Conservation (phyloP, 108 stramenopile genomes). For the Cyclotella choctawhatcheeana region DNA sequence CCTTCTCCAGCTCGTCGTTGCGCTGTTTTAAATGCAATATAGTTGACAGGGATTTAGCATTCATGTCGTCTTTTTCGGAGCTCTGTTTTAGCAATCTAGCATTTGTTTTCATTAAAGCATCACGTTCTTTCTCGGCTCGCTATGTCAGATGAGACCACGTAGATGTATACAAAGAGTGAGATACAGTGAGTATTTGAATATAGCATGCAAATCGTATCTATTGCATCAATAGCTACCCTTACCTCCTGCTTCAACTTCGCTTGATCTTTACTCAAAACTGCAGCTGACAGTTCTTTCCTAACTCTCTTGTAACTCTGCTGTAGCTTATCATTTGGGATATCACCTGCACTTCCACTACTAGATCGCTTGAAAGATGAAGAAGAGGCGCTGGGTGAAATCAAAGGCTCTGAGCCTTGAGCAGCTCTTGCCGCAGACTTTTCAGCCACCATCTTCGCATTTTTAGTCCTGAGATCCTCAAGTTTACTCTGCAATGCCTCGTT, state of each 20-base stretch:
- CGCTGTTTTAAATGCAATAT: slow-evolving; percentile 85
- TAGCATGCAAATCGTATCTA: neutral
- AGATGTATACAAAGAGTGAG: too few relatives aligned
- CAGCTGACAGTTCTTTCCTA: slow-evolving; percentile 76
- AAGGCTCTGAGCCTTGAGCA: slow-evolving; percentile 33
- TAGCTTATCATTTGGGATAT: slow-evolving; percentile 62
- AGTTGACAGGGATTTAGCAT: slow-evolving; percentile 84
- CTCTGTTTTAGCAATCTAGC: slow-evolving; percentile 75
- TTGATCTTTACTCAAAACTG: slow-evolving; percentile 70
- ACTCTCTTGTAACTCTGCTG: slow-evolving; percentile 65
- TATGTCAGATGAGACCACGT: too few relatives aligned
- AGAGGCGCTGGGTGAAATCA: slow-evolving; percentile 26
- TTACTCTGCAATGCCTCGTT: slow-evolving; percentile 74
- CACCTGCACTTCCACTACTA: slow-evolving; percentile 33
- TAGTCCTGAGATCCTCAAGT: slow-evolving; percentile 72
- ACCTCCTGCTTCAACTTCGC: slow-evolving; percentile 81
- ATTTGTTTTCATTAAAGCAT: slow-evolving; percentile 70
- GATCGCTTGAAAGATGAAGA: slow-evolving; percentile 23
- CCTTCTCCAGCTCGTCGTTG: slow-evolving; percentile 71
- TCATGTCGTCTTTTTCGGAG: slow-evolving; percentile 90
- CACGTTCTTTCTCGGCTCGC: slow-evolving; percentile 77
- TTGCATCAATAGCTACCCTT: neutral
- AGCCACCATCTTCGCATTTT: slow-evolving; percentile 67
- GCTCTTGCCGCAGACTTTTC: slow-evolving; percentile 50
- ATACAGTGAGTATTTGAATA: too few relatives aligned